Evolutionary conservation across 2,329 filamentous ascomycete genomes (phyloP), one percentile per base, ranked within the genome.

Genomic region (Neofusicoccum cordaticola): DNA sequence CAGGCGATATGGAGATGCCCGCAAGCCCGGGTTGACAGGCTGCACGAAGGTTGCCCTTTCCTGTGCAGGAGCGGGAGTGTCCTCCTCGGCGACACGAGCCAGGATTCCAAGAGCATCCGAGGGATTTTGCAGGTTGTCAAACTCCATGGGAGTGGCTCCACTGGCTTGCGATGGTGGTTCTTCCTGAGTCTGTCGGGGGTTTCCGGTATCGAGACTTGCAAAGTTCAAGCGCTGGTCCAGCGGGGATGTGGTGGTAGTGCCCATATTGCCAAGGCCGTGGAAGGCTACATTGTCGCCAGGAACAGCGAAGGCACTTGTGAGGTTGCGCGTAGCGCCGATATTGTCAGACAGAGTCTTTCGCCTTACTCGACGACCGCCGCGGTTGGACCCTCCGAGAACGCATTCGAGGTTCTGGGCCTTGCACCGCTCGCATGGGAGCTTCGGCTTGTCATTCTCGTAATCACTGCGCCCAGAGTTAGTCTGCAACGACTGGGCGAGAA

Each of bases 321-420:
- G 69, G 65, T 53, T 63, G 63, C 53, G 72, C 69, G 37, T 68
- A 42, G 62, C 75, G 69, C 47, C 72, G 58, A 76, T 74, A 52
- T 76, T 75, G 67, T 65, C 53, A 8, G 63, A 27, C 37, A 74
- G 52, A 2, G 77, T 72, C 65, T 84, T 84, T 70, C 84, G 44
- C 53, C 63, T 85, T 65, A 86, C 81, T 52, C 85, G 81, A 63
- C 84, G 80, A 13, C 85, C 85, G 51, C 85, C 85, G 63, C 85
- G 82, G 70, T 87, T 87, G 53, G 84, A 86, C 50, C 83, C 82
- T 7, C 84, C 85, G 19, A 87, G 79, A 11, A 87, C 80, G 71
- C 85, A 88, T 66, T 87, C 84, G 61, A 84, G 83, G 64, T 81
- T 79, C 67, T 86, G 84, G 68, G 82, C 81, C 67, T 84, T 81